phyloP scores from a whole-genome alignment of 495 filamentous ascomycete species.

The Hypoxylon rickii region DNA sequence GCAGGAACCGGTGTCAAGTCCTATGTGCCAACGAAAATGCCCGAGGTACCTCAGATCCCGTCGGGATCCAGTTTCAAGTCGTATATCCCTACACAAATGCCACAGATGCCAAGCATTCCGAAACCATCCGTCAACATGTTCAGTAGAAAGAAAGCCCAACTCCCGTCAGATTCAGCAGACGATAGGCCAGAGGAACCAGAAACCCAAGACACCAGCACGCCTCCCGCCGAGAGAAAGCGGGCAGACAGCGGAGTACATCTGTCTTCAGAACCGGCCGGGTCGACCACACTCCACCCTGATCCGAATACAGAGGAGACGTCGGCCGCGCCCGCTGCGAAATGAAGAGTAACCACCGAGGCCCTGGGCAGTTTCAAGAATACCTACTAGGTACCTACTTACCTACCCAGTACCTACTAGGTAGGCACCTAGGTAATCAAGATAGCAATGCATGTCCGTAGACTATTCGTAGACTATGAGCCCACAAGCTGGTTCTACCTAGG shows the following conservation, averaged over 20 bases:
- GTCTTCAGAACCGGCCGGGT: conserved; percentile 9
- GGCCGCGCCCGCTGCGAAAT: conserved; percentile 4
- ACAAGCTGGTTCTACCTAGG: too few species aligned
- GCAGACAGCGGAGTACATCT: conserved; percentile 21
- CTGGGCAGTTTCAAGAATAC: background rate
- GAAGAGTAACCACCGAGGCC: background rate
- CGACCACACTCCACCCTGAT: conserved; percentile 16
- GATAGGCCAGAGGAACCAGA: background rate
- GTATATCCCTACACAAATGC: conserved; percentile 37
- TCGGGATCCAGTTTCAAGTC: conserved; percentile 38
- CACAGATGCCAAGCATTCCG: conserved; percentile 35
- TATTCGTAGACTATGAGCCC: too few species aligned
- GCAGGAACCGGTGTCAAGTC: conserved; percentile 45
- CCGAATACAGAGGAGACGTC: conserved; percentile 1
- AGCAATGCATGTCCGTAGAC: too few species aligned
- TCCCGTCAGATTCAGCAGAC: background rate
- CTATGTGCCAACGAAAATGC: conserved; percentile 49
- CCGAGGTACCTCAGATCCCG: conserved; percentile 45
- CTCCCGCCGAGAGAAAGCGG: conserved; percentile 6
- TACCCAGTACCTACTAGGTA: too few species aligned
- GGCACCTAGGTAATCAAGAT: too few species aligned
- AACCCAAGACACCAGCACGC: background rate
- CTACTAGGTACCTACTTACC: too few species aligned
- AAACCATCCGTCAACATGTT: conserved; percentile 32
- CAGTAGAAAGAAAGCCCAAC: conserved; percentile 15